A percentile compares a stretch with the other conserved stretches of the same genome.
Evolutionary conservation across 257 asterid genomes (phyloP).

Genomic region (Gentiana dahurica): DNA sequence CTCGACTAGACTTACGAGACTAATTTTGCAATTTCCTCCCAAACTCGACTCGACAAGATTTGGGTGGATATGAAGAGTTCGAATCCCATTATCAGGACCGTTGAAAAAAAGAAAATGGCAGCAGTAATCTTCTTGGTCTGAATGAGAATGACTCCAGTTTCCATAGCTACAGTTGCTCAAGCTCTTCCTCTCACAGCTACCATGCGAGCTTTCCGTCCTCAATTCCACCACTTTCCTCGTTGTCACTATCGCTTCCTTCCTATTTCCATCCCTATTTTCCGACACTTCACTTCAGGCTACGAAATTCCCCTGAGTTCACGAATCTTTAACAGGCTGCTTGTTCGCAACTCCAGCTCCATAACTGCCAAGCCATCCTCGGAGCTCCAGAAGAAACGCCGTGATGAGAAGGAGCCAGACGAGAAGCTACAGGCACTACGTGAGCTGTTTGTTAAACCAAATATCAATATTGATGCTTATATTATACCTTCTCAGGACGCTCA

Average conservation of each 20-base stretch:
- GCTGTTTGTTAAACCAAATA: slow-evolving; percentile 53
- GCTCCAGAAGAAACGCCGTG: slow-evolving; percentile 35
- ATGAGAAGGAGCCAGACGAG: slow-evolving; percentile 34
- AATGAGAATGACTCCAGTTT: neutral
- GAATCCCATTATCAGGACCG: too few relatives aligned
- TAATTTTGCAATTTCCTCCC: too few relatives aligned
- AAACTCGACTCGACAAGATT: too few relatives aligned
- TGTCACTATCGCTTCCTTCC: slow-evolving; percentile 24
- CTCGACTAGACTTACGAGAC: too few relatives aligned
- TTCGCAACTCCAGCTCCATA: slow-evolving; percentile 47
- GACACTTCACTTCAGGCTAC: slow-evolving; percentile 28
- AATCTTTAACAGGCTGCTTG: slow-evolving; percentile 12
- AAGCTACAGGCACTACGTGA: slow-evolving; percentile 66
- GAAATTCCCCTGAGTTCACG: slow-evolving; percentile 20
- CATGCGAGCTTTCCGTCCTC: slow-evolving; percentile 33
- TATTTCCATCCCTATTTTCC: slow-evolving; percentile 31
- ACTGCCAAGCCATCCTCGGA: slow-evolving; percentile 84
- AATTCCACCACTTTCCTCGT: slow-evolving; percentile 19
- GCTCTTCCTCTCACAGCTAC: slow-evolving; percentile 19
- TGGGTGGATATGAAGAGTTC: too few relatives aligned
- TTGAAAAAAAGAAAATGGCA: too few relatives aligned
- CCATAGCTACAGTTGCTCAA: neutral
- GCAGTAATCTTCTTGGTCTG: too few relatives aligned
- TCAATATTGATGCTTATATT: slow-evolving; percentile 78
- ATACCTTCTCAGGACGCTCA: slow-evolving; percentile 98